These are phyloP conservation scores for Sclerotinia subarctica DNA, from an alignment of 2,329 filamentous ascomycete genomes.

Conservation along the genomic window DNA sequence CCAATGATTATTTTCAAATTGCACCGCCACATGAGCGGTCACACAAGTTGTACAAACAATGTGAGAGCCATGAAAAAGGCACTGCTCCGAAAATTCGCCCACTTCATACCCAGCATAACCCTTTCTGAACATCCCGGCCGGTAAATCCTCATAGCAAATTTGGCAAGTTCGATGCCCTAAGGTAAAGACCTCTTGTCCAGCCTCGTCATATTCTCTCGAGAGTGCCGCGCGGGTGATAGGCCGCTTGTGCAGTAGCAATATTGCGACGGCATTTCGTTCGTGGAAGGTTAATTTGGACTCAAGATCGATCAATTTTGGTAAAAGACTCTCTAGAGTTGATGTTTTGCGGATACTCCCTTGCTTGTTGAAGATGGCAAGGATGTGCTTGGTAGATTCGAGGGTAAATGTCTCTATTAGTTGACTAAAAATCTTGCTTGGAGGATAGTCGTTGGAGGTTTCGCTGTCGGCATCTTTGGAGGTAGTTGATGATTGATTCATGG, in stretches of 20 bases:
- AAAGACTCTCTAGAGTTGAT: neutral
- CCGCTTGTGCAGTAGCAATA: neutral
- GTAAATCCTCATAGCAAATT: neutral
- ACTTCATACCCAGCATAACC: neutral
- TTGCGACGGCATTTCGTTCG: neutral
- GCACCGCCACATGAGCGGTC: neutral
- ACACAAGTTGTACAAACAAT: neutral
- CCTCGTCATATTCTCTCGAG: neutral
- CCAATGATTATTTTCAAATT: neutral
- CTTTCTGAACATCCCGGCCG: neutral
- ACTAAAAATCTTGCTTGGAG: neutral
- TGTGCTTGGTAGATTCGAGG: neutral
- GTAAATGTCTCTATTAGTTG: neutral
- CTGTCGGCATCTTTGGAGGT: too few relatives aligned
- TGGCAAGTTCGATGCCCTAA: neutral
- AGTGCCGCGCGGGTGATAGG: neutral
- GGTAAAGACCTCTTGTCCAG: neutral
- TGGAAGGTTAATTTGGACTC: neutral
- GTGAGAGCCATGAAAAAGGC: neutral
- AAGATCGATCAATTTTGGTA: neutral
- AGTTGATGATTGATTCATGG: neutral
- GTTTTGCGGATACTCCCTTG: neutral
- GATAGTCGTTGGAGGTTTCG: neutral
- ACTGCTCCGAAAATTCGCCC: neutral
- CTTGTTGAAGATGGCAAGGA: neutral